A percentile compares a stretch with the other conserved stretches of the same genome.
These are phyloP conservation scores for Candida bentonensis DNA, from an alignment of 805 yeast genomes.

Conservation along the genomic window DNA sequence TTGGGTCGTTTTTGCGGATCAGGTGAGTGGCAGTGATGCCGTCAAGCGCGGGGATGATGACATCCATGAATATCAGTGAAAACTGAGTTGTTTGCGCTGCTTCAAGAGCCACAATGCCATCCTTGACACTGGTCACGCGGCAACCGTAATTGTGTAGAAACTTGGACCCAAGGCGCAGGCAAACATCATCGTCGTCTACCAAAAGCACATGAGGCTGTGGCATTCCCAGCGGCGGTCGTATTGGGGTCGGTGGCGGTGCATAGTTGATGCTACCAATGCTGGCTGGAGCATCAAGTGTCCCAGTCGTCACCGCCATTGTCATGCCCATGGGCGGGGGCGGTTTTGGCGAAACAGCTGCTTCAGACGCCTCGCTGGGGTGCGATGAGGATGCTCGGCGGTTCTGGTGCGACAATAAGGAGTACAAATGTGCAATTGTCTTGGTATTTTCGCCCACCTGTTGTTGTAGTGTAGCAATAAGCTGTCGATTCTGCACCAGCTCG, in stretches of 20 bases:
- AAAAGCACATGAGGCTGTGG: conserved; percentile 23
- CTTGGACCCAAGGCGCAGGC: conserved; percentile 70
- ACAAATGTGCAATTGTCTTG: not conserved
- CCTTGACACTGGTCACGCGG: conserved; percentile 82
- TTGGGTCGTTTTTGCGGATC: conserved; percentile 48
- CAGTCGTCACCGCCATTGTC: not conserved
- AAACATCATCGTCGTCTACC: conserved; percentile 44
- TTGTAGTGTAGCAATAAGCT: not conserved
- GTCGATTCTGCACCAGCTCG: conserved; percentile 5
- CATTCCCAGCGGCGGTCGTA: not conserved
- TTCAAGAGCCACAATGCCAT: conserved; percentile 41
- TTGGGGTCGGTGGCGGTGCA: not conserved
- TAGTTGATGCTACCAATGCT: not conserved
- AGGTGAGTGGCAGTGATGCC: conserved; percentile 22
- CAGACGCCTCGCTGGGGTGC: not conserved
- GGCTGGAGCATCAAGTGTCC: not conserved
- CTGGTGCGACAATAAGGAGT: not conserved
- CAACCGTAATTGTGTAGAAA: conserved; percentile 82
- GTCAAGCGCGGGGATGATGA: conserved; percentile 17
- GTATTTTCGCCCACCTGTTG: not conserved
- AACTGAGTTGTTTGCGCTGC: conserved; percentile 4
- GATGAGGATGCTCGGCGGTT: not conserved
- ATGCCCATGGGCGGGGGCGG: not conserved
- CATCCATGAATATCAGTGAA: conserved; percentile 19
- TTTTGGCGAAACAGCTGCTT: not conserved